These are phyloP conservation scores for Daedaleopsis sinensis DNA, from an alignment of 768 basidiomycete species.

Conservation along the genomic window DNA sequence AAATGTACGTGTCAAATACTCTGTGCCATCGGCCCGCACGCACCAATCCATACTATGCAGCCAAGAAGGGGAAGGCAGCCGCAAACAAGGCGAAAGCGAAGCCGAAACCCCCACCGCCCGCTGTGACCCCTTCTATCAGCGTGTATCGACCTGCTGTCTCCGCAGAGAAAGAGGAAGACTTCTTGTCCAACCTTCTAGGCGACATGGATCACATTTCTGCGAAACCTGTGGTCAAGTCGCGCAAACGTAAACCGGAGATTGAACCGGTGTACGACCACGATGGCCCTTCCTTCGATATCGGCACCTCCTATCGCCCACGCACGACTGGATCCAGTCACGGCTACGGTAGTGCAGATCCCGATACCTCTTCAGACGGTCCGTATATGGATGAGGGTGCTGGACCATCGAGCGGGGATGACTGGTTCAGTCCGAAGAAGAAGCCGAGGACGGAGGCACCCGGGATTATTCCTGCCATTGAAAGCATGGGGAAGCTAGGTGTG, in stretches of 20 bases:
- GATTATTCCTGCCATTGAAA: conserved; percentile 58
- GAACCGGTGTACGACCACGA: conserved; percentile 23
- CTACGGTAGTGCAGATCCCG: conserved; percentile 22
- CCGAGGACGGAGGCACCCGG: conserved; percentile 45
- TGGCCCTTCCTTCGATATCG: conserved; percentile 27
- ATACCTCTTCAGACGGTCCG: conserved; percentile 34
- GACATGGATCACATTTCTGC: conserved; percentile 60
- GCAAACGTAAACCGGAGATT: conserved; percentile 72
- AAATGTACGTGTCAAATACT: conserved; percentile 36
- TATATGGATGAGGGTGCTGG: conserved; percentile 29
- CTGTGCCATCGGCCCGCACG: conserved; percentile 8
- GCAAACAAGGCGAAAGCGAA: conserved; percentile 46
- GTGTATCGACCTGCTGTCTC: conserved; percentile 81
- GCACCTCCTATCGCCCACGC: conserved; percentile 10
- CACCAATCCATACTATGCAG: conserved; percentile 31
- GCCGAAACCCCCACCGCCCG: conserved; percentile 53
- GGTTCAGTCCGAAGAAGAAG: conserved; percentile 74
- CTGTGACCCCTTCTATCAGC: conserved; percentile 62
- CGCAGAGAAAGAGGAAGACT: conserved; percentile 82
- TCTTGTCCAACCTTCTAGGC: conserved; percentile 83
- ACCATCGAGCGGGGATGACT: conserved; percentile 59
- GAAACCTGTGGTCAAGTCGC: conserved; percentile 41
- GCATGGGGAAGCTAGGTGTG: conserved; percentile 62
- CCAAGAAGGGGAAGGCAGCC: conserved; percentile 47
- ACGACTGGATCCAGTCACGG: conserved; percentile 4